A percentile compares a stretch with the other conserved stretches of the same genome.
phyloP scores from a whole-genome alignment of 192 early-diverging fungal genomes.

The Chytriomyces hyalinus region DNA sequence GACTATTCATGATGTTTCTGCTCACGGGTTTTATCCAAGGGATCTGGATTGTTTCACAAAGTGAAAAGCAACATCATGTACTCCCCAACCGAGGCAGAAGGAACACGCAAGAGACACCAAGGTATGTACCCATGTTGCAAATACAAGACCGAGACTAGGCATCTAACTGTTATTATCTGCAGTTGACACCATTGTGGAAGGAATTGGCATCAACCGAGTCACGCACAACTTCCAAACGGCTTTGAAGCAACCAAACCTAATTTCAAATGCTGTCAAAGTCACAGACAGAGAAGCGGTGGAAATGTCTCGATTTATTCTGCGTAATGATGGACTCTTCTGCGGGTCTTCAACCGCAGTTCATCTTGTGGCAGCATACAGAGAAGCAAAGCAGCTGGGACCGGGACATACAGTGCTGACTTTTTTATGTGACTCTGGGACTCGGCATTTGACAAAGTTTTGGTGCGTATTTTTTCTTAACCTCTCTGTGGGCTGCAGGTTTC shows the following conservation, averaged over 20 bases:
- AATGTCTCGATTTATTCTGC: slow-evolving; percentile 86
- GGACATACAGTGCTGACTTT: slow-evolving; percentile 90
- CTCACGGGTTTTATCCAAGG: slow-evolving; percentile 47
- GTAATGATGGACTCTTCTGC: slow-evolving; percentile 86
- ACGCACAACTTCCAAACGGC: slow-evolving; percentile 82
- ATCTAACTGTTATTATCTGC: not conserved
- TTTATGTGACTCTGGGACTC: slow-evolving; percentile 86
- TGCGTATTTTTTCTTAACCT: not conserved
- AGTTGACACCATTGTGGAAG: slow-evolving; percentile 97
- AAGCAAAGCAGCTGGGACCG: slow-evolving; percentile 80
- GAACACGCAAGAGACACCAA: slow-evolving; percentile 87
- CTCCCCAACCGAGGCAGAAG: slow-evolving; percentile 84
- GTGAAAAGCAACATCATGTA: slow-evolving; percentile 94
- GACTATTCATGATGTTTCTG: not conserved
- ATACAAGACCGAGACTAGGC: not conserved
- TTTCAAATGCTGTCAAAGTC: slow-evolving; percentile 86
- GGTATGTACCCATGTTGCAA: not conserved
- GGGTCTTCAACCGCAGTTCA: slow-evolving; percentile 92
- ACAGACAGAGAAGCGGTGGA: slow-evolving; percentile 85
- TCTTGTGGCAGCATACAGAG: slow-evolving; percentile 83
- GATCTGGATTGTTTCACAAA: slow-evolving; percentile 90
- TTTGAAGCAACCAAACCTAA: slow-evolving; percentile 39
- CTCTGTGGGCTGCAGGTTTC: not conserved
- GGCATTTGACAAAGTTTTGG: slow-evolving; percentile 98
- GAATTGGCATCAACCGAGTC: slow-evolving; percentile 92